These are phyloP conservation scores for Kondoa subrosea DNA, from an alignment of 768 basidiomycete species.

Conservation along the genomic window DNA sequence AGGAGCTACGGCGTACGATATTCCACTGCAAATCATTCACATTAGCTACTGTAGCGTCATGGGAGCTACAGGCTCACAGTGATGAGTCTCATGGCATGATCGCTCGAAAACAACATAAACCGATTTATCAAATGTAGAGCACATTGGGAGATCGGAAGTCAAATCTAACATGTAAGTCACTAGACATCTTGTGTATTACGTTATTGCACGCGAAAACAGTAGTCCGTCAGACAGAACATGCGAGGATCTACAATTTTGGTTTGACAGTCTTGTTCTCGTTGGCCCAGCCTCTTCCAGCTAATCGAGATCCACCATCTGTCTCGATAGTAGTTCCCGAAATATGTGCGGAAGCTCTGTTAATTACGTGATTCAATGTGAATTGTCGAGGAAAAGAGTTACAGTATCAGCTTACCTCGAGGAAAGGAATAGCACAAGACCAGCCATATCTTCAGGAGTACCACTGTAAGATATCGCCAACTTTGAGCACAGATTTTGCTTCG, in stretches of 20 bases:
- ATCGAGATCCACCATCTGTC: background rate
- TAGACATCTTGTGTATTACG: too few relatives aligned
- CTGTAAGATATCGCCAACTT: background rate
- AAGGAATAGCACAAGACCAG: slow-evolving; percentile 18
- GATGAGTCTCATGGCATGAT: background rate
- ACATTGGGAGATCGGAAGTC: too few relatives aligned
- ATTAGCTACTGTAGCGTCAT: background rate
- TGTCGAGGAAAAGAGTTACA: background rate
- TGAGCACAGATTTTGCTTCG: background rate
- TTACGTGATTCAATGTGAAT: background rate
- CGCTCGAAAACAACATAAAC: background rate
- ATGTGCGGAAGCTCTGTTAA: background rate
- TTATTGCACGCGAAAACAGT: too few relatives aligned
- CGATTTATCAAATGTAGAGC: background rate
- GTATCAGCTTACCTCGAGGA: slow-evolving; percentile 5
- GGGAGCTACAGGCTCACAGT: background rate
- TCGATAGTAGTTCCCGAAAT: background rate
- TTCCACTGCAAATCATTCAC: background rate
- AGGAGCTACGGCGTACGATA: background rate
- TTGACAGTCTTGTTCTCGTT: background rate
- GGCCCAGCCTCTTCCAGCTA: background rate
- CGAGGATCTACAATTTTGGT: background rate
- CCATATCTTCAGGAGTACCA: slow-evolving; percentile 20
- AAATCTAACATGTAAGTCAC: too few relatives aligned
- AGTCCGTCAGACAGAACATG: too few relatives aligned